phyloP scores from a whole-genome alignment of 2,329 filamentous ascomycete genomes.

The Orbilia javanica region DNA sequence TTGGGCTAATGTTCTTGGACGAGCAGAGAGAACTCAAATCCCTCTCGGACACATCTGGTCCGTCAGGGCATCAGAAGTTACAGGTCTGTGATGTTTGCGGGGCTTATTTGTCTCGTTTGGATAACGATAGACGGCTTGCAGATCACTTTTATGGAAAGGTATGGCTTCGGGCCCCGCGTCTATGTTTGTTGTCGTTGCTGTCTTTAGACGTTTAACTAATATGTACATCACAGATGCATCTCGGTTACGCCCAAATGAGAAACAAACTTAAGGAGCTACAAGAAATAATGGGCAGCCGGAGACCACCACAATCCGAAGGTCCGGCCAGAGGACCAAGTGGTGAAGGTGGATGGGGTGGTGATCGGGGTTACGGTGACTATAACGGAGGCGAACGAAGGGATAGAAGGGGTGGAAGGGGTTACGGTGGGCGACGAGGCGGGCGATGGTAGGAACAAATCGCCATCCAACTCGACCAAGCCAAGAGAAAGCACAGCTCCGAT shows the following conservation, averaged over 20 bases:
- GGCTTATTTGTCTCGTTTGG: slow-evolving; percentile 88
- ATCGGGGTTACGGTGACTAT: slow-evolving; percentile 59
- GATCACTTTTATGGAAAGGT: slow-evolving; percentile 97
- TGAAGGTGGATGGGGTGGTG: slow-evolving; percentile 38
- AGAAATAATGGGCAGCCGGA: slow-evolving; percentile 83
- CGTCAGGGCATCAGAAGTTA: slow-evolving; percentile 94
- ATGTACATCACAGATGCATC: slow-evolving; percentile 79
- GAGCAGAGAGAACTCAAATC: slow-evolving; percentile 88
- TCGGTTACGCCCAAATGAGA: slow-evolving; percentile 97
- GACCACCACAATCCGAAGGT: slow-evolving; percentile 71
- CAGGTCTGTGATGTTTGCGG: slow-evolving; percentile 99
- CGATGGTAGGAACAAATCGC: slow-evolving; percentile 54
- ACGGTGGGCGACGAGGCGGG: slow-evolving; percentile 62
- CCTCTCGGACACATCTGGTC: slow-evolving; percentile 89
- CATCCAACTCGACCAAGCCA: neutral
- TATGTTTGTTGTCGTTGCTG: neutral
- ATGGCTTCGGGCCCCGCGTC: neutral
- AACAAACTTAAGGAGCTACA: slow-evolving; percentile 89
- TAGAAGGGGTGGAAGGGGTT: slow-evolving; percentile 56
- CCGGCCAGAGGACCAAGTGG: slow-evolving; percentile 62
- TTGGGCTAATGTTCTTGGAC: slow-evolving; percentile 61
- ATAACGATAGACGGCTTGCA: slow-evolving; percentile 92
- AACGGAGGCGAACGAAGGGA: slow-evolving; percentile 67
- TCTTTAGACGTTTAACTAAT: no score
- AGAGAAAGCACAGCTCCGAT: no score